A percentile compares a stretch with the other conserved stretches of the same genome.
These are phyloP conservation scores for Backusella macrospora DNA, from an alignment of 192 early-diverging fungal genomes.

Conservation along the genomic window DNA sequence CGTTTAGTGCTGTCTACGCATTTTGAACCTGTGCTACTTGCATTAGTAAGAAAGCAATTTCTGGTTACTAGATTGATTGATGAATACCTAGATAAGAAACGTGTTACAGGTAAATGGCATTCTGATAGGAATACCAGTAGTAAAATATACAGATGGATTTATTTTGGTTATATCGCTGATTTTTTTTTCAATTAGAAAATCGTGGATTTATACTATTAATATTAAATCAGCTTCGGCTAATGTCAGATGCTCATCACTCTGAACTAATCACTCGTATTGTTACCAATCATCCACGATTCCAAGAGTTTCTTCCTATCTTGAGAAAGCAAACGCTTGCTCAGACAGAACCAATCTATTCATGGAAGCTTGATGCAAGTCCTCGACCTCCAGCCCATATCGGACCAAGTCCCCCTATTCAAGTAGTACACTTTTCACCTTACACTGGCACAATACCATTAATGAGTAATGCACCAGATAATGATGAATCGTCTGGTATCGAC, in stretches of 20 bases:
- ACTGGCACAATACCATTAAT: constrained; percentile 31
- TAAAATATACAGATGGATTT: neutral
- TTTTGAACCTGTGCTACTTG: constrained; percentile 23
- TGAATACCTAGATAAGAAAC: constrained; percentile 26
- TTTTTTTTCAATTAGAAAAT: constrained; percentile 17
- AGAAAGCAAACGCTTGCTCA: constrained; percentile 32
- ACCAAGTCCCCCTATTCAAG: constrained; percentile 33
- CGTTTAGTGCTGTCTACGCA: constrained; percentile 14
- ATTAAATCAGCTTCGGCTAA: constrained; percentile 33
- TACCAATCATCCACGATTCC: constrained; percentile 24
- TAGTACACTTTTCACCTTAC: constrained; percentile 27
- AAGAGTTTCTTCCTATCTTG: constrained; percentile 29
- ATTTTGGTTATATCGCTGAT: neutral
- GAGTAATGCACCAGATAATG: constrained; percentile 14
- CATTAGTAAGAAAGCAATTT: constrained; percentile 32
- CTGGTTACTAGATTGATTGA: constrained; percentile 34
- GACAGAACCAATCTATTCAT: constrained; percentile 19
- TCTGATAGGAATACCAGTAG: neutral
- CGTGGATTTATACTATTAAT: constrained; percentile 39
- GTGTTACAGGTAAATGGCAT: constrained; percentile 27
- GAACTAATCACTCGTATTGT: constrained; percentile 21
- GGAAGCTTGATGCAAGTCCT: constrained; percentile 32
- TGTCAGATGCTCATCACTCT: constrained; percentile 23
- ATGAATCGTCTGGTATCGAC: constrained; percentile 32
- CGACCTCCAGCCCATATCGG: constrained; percentile 36